Evolutionary conservation across 768 basidiomycete species (phyloP).

Genomic region (Tubosaeta brunneosetosa): DNA sequence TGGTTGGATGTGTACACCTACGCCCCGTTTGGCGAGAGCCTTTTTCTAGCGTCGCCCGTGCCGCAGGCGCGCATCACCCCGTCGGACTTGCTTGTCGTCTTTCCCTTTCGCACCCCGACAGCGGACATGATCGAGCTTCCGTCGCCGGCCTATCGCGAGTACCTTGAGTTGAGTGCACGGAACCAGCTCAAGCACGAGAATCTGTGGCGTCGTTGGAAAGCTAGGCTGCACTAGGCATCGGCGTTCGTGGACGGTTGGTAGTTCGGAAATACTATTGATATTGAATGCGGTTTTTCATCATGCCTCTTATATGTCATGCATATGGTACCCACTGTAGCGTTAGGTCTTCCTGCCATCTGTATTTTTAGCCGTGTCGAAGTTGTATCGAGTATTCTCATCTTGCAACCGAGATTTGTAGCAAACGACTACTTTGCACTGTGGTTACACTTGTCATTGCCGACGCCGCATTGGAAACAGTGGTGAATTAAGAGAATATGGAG

Average conservation of each 20-base stretch:
- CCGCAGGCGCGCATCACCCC: slow-evolving; percentile 60
- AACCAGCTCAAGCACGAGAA: slow-evolving; percentile 54
- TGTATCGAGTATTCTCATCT: too few relatives aligned
- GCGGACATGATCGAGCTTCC: slow-evolving; percentile 65
- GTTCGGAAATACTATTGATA: neutral
- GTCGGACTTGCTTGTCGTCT: slow-evolving; percentile 55
- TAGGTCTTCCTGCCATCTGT: slow-evolving; percentile 8
- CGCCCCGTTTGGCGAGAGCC: slow-evolving; percentile 56
- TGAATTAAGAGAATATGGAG: slow-evolving; percentile 6
- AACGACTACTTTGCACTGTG: neutral
- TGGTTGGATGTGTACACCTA: slow-evolving; percentile 66
- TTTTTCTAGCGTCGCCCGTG: slow-evolving; percentile 58
- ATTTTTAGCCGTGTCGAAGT: slow-evolving; percentile 12
- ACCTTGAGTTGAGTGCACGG: slow-evolving; percentile 47
- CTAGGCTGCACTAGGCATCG: slow-evolving; percentile 19
- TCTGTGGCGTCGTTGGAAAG: slow-evolving; percentile 51
- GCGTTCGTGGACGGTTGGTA: neutral
- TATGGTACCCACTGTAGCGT: slow-evolving; percentile 6
- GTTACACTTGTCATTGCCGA: neutral
- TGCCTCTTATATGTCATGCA: neutral
- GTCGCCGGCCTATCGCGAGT: slow-evolving; percentile 54
- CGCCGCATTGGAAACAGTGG: neutral
- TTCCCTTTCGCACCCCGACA: slow-evolving; percentile 33
- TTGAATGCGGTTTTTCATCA: neutral
- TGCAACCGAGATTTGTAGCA: too few relatives aligned